Evolutionary conservation across 805 yeast species (phyloP).

Genomic region (Sugiyamaella valdiviana): DNA sequence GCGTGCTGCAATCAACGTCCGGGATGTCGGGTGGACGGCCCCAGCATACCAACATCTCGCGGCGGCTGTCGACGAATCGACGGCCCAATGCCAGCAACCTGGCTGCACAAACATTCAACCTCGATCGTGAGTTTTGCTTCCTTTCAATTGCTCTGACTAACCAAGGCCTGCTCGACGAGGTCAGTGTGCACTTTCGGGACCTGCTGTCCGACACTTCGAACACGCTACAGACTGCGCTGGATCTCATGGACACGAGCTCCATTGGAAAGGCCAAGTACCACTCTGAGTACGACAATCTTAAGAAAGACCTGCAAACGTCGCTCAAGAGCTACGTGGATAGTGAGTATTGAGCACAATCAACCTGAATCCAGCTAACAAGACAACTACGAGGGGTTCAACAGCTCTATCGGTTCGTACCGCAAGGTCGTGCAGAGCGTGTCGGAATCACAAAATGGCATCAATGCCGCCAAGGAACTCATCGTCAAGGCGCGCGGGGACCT

Average conservation of each 20-base stretch:
- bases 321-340: constrained; percentile 66
- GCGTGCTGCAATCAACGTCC: background rate
- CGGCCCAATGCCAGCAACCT: background rate
- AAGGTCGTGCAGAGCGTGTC: constrained; percentile 56
- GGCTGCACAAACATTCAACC: background rate
- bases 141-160: background rate
- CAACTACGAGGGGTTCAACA: constrained; percentile 74
- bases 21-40: background rate
- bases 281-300: constrained; percentile 58
- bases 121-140: constrained; percentile 1
- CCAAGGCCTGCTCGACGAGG: constrained; percentile 23
- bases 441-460: constrained; percentile 56
- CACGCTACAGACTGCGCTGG: constrained; percentile 79
- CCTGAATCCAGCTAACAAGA: constrained; percentile 4
- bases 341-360: constrained; percentile 14
- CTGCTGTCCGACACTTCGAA: constrained; percentile 53
- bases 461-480: constrained; percentile 43
- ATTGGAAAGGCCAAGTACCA: constrained; percentile 81
- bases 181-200: constrained; percentile 45
- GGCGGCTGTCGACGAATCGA: constrained; percentile 16
- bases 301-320: constrained; percentile 48
- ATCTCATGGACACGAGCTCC: constrained; percentile 77
- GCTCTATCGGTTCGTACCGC: constrained; percentile 78
- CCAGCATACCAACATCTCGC: constrained; percentile 10
- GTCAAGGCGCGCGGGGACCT: constrained; percentile 45